Evolutionary conservation across 2,329 filamentous ascomycete genomes (phyloP).

Genomic region (Xylaria multiplex): DNA sequence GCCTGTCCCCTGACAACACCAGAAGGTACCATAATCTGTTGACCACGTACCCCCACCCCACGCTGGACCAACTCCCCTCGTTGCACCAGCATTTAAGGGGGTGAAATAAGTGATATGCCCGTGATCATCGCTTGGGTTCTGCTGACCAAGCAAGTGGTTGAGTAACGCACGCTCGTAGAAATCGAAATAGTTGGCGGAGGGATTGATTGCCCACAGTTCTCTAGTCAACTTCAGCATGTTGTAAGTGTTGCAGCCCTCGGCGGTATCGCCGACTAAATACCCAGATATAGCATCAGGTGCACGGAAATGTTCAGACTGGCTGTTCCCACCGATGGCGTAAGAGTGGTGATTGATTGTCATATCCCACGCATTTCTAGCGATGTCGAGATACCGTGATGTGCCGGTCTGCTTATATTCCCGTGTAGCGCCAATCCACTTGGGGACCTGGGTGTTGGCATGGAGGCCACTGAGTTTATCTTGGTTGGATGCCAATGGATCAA

Average conservation of each 20-base stretch:
- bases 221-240: constrained; percentile 67
- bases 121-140: constrained; percentile 56
- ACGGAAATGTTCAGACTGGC: constrained; percentile 63
- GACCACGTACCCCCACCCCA: constrained; percentile 66
- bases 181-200: constrained; percentile 59
- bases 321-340: constrained; percentile 65
- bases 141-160: constrained; percentile 62
- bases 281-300: constrained; percentile 57
- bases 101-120: constrained; percentile 66
- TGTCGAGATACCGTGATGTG: constrained; percentile 56
- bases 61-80: constrained; percentile 60
- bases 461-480: constrained; percentile 58
- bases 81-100: constrained; percentile 58
- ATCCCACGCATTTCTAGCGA: constrained; percentile 61
- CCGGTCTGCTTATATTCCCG: constrained; percentile 61
- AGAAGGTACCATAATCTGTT: constrained; percentile 49
- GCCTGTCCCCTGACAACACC: constrained; percentile 54
- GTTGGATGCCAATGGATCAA: constrained; percentile 58
- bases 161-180: constrained; percentile 62
- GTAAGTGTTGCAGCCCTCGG: constrained; percentile 64
- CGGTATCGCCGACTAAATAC: constrained; percentile 58
- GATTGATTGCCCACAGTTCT: constrained; percentile 59
- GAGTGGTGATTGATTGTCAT: constrained; percentile 58
- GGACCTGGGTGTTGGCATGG: constrained; percentile 64
- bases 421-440: constrained; percentile 63